These are phyloP conservation scores for Amesomyces nigricolor DNA, from an alignment of 2,329 filamentous ascomycete genomes.

Conservation along the genomic window DNA sequence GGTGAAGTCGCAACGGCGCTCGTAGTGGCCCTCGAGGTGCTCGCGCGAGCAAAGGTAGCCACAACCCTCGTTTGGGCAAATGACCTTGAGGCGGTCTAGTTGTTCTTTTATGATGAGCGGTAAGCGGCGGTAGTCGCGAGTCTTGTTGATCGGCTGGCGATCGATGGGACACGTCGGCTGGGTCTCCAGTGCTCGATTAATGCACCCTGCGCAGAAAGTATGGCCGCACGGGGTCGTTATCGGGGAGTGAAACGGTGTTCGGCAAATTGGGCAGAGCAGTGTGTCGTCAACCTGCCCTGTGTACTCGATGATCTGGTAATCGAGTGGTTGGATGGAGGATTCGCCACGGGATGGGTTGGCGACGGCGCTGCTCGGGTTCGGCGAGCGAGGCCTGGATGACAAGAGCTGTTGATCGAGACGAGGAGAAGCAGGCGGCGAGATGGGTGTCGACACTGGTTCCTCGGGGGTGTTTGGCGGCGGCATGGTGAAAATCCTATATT, in stretches of 20 bases:
- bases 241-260: conserved; percentile 54
- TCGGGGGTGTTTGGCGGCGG: conserved; percentile 23
- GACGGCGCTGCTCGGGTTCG: conserved; percentile 1
- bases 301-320: conserved; percentile 33
- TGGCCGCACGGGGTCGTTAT: conserved; percentile 59
- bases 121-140: conserved; percentile 32
- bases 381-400: not conserved
- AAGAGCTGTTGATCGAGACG: not conserved
- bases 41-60: conserved; percentile 46
- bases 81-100: conserved; percentile 53
- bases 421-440: not conserved
- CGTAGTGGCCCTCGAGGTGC: conserved; percentile 50
- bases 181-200: conserved; percentile 40
- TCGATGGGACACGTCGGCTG: conserved; percentile 53
- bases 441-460: conserved; percentile 9
- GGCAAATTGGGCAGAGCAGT: conserved; percentile 43
- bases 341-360: conserved; percentile 9
- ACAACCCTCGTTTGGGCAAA: conserved; percentile 56
- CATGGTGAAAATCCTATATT: conserved; percentile 3
- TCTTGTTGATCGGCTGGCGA: conserved; percentile 38
- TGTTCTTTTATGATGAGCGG: conserved; percentile 49
- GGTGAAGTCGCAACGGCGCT: conserved; percentile 51
- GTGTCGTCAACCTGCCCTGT: conserved; percentile 31
- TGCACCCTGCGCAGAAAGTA: conserved; percentile 57
- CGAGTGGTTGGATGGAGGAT: conserved; percentile 22